phyloP scores from a whole-genome alignment of 305 asterid species.

The Andrographis paniculata region DNA sequence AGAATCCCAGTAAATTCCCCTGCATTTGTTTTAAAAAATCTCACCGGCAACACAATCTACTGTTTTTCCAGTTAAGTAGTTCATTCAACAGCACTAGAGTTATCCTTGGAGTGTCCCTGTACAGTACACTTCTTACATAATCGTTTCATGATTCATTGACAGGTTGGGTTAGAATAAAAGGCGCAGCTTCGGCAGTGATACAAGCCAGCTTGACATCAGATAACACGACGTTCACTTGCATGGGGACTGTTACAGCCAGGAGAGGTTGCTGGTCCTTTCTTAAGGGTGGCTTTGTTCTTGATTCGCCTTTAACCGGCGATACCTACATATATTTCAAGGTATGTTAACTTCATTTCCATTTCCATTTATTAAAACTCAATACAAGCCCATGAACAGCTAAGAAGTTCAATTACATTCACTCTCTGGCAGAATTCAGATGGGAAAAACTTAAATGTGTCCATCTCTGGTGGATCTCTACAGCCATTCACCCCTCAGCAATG shows the following conservation, averaged over 20 bases:
- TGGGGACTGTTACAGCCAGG: conserved; percentile 32
- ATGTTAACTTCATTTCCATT: too few species aligned
- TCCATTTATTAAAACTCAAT: neutral
- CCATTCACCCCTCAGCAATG: conserved; percentile 36
- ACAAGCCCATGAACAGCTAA: neutral
- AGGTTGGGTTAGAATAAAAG: conserved; percentile 38
- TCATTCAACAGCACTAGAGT: neutral
- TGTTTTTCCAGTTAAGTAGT: conserved; percentile 8
- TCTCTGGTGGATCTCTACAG: conserved; percentile 37
- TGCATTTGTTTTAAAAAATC: neutral
- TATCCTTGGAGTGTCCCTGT: too few species aligned
- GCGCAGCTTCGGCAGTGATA: conserved; percentile 24
- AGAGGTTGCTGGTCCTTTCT: conserved; percentile 44
- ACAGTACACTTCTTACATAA: neutral
- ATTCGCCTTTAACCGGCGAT: conserved; percentile 21
- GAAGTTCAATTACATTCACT: neutral
- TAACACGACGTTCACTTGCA: conserved; percentile 19
- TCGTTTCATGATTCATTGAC: neutral
- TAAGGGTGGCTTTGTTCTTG: conserved; percentile 33
- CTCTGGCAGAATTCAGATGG: conserved; percentile 25
- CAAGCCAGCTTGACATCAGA: conserved; percentile 24
- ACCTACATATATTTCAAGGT: conserved; percentile 27
- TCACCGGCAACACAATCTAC: neutral
- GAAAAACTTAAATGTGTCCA: conserved; percentile 16
- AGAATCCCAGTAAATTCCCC: conserved; percentile 1